Conservation (phyloP, 164 flowering plant species). For the Stephania cephalantha region DNA sequence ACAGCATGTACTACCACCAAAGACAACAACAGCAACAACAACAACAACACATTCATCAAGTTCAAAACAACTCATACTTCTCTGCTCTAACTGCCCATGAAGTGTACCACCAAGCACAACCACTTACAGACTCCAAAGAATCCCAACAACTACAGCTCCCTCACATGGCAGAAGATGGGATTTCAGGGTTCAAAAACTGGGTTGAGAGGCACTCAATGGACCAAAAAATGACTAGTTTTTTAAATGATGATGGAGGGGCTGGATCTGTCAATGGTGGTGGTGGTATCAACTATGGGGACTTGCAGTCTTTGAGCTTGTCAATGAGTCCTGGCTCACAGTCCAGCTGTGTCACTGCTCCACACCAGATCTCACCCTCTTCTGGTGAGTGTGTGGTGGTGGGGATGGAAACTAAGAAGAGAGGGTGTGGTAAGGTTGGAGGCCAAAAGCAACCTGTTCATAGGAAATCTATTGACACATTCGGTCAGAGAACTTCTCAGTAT, state of each 20-base stretch:
- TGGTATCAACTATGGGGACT: slow-evolving; percentile 47
- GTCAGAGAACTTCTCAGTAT: slow-evolving; percentile 81
- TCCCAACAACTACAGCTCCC: slow-evolving; percentile 28
- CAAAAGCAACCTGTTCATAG: slow-evolving; percentile 64
- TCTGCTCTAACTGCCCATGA: slow-evolving; percentile 29
- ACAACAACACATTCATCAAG: slow-evolving; percentile 19
- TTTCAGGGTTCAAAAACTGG: slow-evolving; percentile 43
- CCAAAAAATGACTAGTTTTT: slow-evolving; percentile 24
- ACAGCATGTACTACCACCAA: slow-evolving; percentile 61
- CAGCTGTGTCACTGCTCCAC: slow-evolving; percentile 50
- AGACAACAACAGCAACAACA: slow-evolving; percentile 29
- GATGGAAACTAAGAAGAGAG: slow-evolving; percentile 61
- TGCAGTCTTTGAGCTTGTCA: slow-evolving; percentile 69
- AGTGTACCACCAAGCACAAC: slow-evolving; percentile 32
- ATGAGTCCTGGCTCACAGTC: slow-evolving; percentile 90
- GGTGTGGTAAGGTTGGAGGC: slow-evolving; percentile 32
- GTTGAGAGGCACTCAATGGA: slow-evolving; percentile 31
- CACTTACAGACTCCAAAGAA: slow-evolving; percentile 25
- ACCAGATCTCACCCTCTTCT: slow-evolving; percentile 36
- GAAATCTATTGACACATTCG: slow-evolving; percentile 83
- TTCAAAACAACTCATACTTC: slow-evolving; percentile 34
- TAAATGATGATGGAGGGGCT: slow-evolving; percentile 29
- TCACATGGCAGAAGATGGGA: slow-evolving; percentile 27
- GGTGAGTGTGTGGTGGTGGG: slow-evolving; percentile 31
- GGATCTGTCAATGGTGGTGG: slow-evolving; percentile 17